These are phyloP conservation scores for Acanthamoeba triangularis DNA, from an alignment of 208 protist species.

Conservation along the genomic window DNA sequence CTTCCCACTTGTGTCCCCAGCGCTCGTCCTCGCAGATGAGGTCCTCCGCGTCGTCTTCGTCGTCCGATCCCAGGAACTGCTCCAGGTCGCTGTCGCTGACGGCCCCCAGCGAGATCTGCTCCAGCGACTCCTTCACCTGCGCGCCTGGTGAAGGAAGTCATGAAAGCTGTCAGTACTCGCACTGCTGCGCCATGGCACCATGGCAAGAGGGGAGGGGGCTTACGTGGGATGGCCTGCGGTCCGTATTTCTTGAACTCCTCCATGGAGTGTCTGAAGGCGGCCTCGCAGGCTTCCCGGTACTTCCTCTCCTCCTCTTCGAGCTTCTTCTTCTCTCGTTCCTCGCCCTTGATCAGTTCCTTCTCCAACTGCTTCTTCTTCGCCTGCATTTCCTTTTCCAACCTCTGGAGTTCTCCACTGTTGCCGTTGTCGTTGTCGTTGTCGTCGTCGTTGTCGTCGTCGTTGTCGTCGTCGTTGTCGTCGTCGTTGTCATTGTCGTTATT, in stretches of 20 bases:
- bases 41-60: constrained; percentile 46
- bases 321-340: constrained; percentile 63
- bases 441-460: no score
- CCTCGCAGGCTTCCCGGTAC: constrained; percentile 54
- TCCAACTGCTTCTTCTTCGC: constrained; percentile 69
- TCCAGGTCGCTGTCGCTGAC: constrained; percentile 44
- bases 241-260: constrained; percentile 74
- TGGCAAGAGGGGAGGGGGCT: background rate
- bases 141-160: background rate
- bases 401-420: constrained; percentile 22
- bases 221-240: constrained; percentile 8
- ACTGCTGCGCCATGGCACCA: background rate
- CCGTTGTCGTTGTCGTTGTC: no score
- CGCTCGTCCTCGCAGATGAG: background rate
- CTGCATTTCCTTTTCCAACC: constrained; percentile 67
- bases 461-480: no score
- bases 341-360: constrained; percentile 41
- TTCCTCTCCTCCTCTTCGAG: constrained; percentile 38
- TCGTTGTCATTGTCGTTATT: no score
- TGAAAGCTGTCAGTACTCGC: no score
- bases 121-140: constrained; percentile 54
- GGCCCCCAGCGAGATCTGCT: constrained; percentile 32
- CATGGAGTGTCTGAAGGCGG: constrained; percentile 65
- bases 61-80: constrained; percentile 60
- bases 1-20: background rate